phyloP scores from a whole-genome alignment of 31 red algal species.

The Endocladia muricata region DNA sequence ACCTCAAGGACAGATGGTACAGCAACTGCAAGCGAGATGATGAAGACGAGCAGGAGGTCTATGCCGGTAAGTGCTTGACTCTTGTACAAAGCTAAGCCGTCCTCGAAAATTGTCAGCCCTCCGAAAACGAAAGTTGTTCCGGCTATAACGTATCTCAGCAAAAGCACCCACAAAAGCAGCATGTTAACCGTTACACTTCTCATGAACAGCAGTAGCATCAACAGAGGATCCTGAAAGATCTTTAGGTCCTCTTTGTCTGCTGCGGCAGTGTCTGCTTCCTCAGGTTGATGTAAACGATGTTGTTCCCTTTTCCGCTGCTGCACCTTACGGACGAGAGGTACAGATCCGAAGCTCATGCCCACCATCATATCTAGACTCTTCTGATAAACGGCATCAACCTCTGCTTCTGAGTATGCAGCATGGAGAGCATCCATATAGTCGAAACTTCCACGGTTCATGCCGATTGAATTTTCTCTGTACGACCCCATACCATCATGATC shows the following conservation, averaged over 20 bases:
- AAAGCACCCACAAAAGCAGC: conserved; percentile 63
- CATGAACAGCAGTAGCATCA: conserved; percentile 77
- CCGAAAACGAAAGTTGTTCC: conserved; percentile 44
- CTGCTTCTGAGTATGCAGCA: conserved; percentile 36
- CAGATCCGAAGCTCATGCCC: conserved; percentile 73
- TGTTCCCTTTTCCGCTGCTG: conserved; percentile 32
- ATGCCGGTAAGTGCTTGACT: conserved; percentile 17
- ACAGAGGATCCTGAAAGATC: conserved; percentile 48
- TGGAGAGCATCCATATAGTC: conserved; percentile 58
- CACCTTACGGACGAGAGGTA: conserved; percentile 56
- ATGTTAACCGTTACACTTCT: conserved; percentile 81
- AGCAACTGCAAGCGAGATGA: conserved; percentile 29
- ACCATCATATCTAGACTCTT: conserved; percentile 69
- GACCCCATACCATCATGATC: conserved; percentile 56
- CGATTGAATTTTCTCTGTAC: conserved; percentile 57
- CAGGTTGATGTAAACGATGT: conserved; percentile 5
- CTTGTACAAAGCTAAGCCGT: conserved; percentile 57
- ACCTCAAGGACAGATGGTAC: conserved; percentile 64
- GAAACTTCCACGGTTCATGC: conserved; percentile 23
- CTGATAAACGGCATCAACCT: conserved; percentile 49
- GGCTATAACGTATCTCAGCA: conserved; percentile 50
- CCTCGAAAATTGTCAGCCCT: conserved; percentile 25
- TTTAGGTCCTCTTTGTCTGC: conserved; percentile 43
- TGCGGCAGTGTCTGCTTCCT: conserved; percentile 3
- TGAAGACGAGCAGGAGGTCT: conserved; percentile 34